Percentiles rank a stretch among this genome's conserved stretches.
phyloP scores from a whole-genome alignment of 2,329 filamentous ascomycete species.

The Penicillium janthinellum region DNA sequence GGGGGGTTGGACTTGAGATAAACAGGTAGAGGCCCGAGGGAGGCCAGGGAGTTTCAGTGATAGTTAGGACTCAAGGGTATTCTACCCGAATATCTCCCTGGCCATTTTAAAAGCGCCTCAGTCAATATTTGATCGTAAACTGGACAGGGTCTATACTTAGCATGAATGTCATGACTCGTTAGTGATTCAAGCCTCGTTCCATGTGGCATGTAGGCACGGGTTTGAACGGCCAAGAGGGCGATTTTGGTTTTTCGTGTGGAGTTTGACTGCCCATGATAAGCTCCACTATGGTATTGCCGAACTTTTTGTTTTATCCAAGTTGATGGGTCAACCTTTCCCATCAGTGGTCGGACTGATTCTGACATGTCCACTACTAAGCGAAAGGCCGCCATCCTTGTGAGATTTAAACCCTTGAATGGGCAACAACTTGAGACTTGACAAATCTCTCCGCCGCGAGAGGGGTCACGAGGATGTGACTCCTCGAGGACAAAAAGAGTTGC shows the following conservation, averaged over 20 bases:
- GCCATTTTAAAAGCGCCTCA: background rate
- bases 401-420: background rate
- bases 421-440: background rate
- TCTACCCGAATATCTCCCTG: background rate
- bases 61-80: background rate
- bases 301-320: background rate
- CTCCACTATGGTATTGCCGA: background rate
- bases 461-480: background rate
- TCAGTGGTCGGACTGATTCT: background rate
- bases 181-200: background rate
- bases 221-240: background rate
- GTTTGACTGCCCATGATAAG: background rate
- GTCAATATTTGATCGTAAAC: background rate
- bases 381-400: background rate
- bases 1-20: background rate
- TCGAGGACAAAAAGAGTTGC: background rate
- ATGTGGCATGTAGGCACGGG: background rate
- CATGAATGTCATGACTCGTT: background rate
- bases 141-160: no score
- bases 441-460: background rate
- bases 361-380: background rate
- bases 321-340: background rate
- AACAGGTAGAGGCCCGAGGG: background rate
- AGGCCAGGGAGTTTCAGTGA: background rate
- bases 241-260: constrained; percentile 1